Conservation (phyloP, 768 basidiomycete genomes). For the Flagelloscypha sp. region DNA sequence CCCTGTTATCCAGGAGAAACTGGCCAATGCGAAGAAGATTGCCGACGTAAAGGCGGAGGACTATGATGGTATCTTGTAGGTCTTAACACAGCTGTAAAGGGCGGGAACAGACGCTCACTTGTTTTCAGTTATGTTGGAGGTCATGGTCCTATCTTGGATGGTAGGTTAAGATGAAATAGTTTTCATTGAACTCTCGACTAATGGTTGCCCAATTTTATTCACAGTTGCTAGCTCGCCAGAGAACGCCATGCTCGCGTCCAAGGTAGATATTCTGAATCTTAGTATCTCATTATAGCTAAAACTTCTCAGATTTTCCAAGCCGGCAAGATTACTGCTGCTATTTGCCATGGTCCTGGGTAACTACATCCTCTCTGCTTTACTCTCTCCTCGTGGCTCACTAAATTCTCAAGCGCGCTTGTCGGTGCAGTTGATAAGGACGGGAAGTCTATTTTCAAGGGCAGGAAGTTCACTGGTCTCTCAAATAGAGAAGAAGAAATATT, state of each 20-base stretch:
- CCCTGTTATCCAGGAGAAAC: constrained; percentile 25
- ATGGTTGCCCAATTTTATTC: too few relatives aligned
- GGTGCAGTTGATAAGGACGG: neutral
- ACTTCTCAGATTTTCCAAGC: constrained; percentile 15
- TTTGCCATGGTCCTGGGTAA: constrained; percentile 58
- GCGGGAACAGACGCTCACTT: too few relatives aligned
- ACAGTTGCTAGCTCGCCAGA: neutral
- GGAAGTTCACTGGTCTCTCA: neutral
- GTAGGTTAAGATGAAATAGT: too few relatives aligned
- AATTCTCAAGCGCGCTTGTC: too few relatives aligned
- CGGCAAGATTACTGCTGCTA: constrained; percentile 39
- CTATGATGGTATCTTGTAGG: constrained; percentile 45
- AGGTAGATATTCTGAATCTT: constrained; percentile 31
- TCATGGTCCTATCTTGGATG: constrained; percentile 5
- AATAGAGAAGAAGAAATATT: neutral
- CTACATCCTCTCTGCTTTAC: constrained; percentile 14
- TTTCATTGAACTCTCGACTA: too few relatives aligned
- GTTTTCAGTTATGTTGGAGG: constrained; percentile 6
- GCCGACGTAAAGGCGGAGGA: constrained; percentile 31
- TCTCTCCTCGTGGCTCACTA: neutral
- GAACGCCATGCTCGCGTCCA: constrained; percentile 33
- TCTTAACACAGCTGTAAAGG: too few relatives aligned
- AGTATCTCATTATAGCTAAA: constrained; percentile 28
- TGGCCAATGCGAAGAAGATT: constrained; percentile 36
- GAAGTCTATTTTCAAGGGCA: neutral